Evolutionary conservation across 768 basidiomycete genomes (phyloP), one percentile per base, ranked within the genome.

Genomic region (Russula virescens): DNA sequence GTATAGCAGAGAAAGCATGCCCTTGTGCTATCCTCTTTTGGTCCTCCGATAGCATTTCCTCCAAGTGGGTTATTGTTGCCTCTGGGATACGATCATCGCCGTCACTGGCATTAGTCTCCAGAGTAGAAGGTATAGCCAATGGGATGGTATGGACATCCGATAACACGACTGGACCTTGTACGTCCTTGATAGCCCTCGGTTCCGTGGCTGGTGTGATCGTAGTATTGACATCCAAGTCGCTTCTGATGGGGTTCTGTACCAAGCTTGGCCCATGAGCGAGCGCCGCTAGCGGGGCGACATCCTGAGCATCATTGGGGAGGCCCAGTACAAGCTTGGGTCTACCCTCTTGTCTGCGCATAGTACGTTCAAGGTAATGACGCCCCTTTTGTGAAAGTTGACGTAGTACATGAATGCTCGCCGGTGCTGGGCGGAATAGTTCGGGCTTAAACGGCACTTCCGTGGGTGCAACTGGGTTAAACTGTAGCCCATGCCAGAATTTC

Each of bases 331-430:
- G 72, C 70, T 80, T 83, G 31, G 76, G 77, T 68, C 73, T 76
- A 0, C 80, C 82, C 49, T 70, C 74, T 34, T 80, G 74, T 62
- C 72, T 66, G 58, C 66, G 60, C 25, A 69, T 75, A 57, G 77
- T 61, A n/a, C 71, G 67, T 54, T 76, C 68, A 3, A 77, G 77
- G 49, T 81, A 74, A 50, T 71, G 65, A 26, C 76, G 74, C 0
- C 85, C 86, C 19, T 73, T 69, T 34, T 76, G 71, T 8, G 86
- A 79, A 28, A 87, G 66, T 58, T 68, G 68, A 11, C 87, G 77
- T 43, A 85, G 74, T 25, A 57, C 54, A 63, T 73, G 67, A 53
- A 86, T 76, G 9, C 43, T 62, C 14, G 48, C 53, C 31, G 72
- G 72, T 0, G 81, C 72, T 10, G 67, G 56, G 26, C 70, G 69